Evolutionary conservation across 306 rosid species (phyloP), one percentile per base, ranked within the genome.

Genomic region (Quercus cerris): DNA sequence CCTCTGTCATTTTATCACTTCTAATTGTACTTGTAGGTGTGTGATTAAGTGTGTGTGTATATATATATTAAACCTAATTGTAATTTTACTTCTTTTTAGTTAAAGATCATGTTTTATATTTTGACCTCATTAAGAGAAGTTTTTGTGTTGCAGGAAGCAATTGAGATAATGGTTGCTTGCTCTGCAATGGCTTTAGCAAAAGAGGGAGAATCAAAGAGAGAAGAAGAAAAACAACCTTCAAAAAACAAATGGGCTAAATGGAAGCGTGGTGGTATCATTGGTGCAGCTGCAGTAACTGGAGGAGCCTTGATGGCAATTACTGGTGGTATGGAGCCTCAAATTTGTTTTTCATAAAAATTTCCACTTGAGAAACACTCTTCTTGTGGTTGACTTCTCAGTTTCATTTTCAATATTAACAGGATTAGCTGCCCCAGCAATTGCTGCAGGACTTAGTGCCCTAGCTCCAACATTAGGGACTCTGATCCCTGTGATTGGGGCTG

Each of bases 191-290:
- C 99, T 75, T 35, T 90, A 62, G 85, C 87, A 41, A 88, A 91
- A 81, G 86, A 70, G 57, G 87, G 84, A 82, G 97, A 91, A 58
- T 81, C 81, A 63, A 84, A 81, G 27, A 81, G 82, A 77, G 81
- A 82, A 75, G 90, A 88, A 81, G 94, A 81, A 86, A 25, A 75
- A 62, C 71, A 83, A 77, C 75, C 90, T 78, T 85, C 87, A 75
- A 79, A 81, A 83, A 84, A 59, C 75, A 91, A 91, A 75, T 92
- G 97, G 98, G 86, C 86, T 63, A 94, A 91, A 82, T 87, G 87
- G 89, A 94, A 89, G 92, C 97, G 97, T 11, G 95, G 98, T 81
- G 97, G 98, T 70, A 94, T 94, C 56, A 91, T 94, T 81, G 98
- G 97, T 51, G 97, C 98, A 70, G 98, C 98, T 78, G 97, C 98